Evolutionary conservation across 441 rosid species (phyloP).

Genomic region (Biscutella auriculata): DNA sequence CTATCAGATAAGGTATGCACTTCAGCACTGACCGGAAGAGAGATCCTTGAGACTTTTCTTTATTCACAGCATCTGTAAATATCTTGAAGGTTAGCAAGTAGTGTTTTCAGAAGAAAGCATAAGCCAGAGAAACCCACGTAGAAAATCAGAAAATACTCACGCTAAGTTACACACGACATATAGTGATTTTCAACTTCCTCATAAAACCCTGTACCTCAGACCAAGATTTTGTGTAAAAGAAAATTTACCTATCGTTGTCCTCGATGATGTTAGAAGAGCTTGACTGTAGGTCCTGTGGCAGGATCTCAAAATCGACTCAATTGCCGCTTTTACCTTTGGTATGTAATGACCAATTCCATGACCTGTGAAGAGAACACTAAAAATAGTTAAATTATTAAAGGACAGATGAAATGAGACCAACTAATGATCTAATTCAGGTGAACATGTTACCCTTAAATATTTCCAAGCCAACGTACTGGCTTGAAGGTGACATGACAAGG

Average conservation of each 20-base stretch:
- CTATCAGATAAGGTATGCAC: constrained; percentile 93
- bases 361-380: constrained; percentile 36
- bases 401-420: constrained; percentile 1
- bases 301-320: constrained; percentile 85
- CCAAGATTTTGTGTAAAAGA: not conserved
- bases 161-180: not conserved
- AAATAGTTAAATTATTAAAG: constrained; percentile 1
- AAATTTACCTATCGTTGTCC: constrained; percentile 67
- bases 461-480: constrained; percentile 82
- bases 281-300: constrained; percentile 78
- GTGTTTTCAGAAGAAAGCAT: constrained; percentile 4
- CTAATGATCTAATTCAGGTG: constrained; percentile 14
- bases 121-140: constrained; percentile 9
- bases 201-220: not conserved
- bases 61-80: constrained; percentile 81
- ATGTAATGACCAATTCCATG: constrained; percentile 88
- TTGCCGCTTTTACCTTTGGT: constrained; percentile 97
- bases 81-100: constrained; percentile 18
- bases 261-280: constrained; percentile 91
- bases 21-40: constrained; percentile 89
- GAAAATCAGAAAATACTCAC: not conserved
- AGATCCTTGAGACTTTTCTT: constrained; percentile 95
- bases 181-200: not conserved
- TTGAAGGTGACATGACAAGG: constrained; percentile 86
- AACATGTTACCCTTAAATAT: constrained; percentile 62